Evolutionary conservation across 2,329 filamentous ascomycete genomes (phyloP).

Genomic region (Hypomyces rosellus): DNA sequence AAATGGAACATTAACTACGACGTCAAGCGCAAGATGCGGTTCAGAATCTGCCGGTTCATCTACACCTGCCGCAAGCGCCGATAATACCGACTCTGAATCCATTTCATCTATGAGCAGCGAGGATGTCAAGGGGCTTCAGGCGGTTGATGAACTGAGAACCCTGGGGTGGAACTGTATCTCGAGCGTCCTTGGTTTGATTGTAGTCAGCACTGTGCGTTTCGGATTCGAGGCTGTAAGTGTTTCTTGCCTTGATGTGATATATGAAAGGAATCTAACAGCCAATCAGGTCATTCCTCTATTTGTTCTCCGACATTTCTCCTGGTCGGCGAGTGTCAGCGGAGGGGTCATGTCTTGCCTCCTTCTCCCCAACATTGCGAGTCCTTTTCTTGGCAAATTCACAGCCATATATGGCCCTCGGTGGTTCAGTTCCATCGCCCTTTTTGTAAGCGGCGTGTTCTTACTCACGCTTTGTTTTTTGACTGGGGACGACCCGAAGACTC

Average conservation of each 20-base stretch:
- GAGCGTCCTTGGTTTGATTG: slow-evolving; percentile 4
- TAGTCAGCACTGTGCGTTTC: slow-evolving; percentile 5
- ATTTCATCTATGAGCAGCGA: background rate
- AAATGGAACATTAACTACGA: background rate
- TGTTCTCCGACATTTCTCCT: slow-evolving; percentile 9
- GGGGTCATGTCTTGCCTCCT: slow-evolving; percentile 8
- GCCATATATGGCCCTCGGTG: slow-evolving; percentile 6
- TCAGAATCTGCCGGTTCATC: background rate
- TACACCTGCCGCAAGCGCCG: background rate
- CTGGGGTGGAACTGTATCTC: slow-evolving; percentile 10
- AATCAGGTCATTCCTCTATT: slow-evolving; percentile 5
- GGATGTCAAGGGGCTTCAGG: background rate
- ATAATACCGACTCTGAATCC: background rate
- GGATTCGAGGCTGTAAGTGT: slow-evolving; percentile 9
- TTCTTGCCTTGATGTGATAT: background rate
- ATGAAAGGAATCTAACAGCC: no score
- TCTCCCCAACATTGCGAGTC: slow-evolving; percentile 6
- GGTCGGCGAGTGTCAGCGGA: slow-evolving; percentile 4
- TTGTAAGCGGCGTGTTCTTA: slow-evolving; percentile 8
- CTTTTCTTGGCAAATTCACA: slow-evolving; percentile 4
- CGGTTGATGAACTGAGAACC: background rate
- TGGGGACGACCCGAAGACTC: background rate
- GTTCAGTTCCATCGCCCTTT: slow-evolving; percentile 6
- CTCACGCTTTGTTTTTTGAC: slow-evolving; percentile 6
- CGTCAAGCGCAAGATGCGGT: no score